Conservation (phyloP, 768 basidiomycete genomes). For the Clitopilus hobsonii region DNA sequence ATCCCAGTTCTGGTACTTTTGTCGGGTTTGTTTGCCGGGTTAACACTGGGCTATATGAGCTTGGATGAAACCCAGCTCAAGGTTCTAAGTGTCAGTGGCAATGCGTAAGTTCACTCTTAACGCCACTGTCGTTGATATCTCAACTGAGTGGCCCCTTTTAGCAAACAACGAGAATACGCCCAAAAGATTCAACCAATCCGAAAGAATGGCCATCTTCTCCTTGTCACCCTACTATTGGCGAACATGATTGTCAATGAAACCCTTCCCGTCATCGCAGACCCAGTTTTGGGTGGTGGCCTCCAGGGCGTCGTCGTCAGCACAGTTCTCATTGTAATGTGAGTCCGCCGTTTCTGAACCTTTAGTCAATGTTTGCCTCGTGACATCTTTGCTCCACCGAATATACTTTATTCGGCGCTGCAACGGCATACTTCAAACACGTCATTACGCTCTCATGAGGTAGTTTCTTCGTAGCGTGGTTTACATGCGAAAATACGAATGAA, state of each 20-base stretch:
- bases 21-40: slow-evolving; percentile 86
- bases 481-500: background rate
- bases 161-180: slow-evolving; percentile 76
- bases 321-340: slow-evolving; percentile 83
- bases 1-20: slow-evolving; percentile 81
- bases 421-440: background rate
- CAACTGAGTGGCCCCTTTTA: slow-evolving; percentile 21
- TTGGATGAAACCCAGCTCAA: slow-evolving; percentile 90
- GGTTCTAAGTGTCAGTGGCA: slow-evolving; percentile 81
- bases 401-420: background rate
- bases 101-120: slow-evolving; percentile 47
- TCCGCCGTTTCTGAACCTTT: slow-evolving; percentile 11
- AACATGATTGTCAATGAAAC: slow-evolving; percentile 94
- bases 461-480: background rate
- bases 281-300: slow-evolving; percentile 73
- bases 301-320: slow-evolving; percentile 80
- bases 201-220: slow-evolving; percentile 74
- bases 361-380: background rate
- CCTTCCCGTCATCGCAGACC: slow-evolving; percentile 78
- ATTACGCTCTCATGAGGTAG: background rate
- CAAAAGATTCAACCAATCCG: slow-evolving; percentile 85
- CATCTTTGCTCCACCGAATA: background rate
- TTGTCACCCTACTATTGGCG: slow-evolving; percentile 77
- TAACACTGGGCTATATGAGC: slow-evolving; percentile 90
- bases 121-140: background rate